Base-by-base conservation (phyloP, 192 early-diverging fungal species). In the Entomortierella beljakovae region DNA sequence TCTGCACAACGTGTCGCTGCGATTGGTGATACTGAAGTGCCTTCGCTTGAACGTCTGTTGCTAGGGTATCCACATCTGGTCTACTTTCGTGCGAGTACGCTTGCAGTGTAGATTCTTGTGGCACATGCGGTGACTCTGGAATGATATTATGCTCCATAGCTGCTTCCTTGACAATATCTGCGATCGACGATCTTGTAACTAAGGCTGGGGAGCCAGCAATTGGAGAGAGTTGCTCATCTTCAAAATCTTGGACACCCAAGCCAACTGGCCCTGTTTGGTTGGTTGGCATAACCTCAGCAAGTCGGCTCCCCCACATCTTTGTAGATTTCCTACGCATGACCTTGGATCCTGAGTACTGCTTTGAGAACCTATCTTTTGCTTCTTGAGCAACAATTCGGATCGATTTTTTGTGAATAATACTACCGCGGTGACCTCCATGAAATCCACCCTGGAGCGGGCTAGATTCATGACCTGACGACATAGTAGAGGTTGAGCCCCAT, bases 261-360 rank as follows among this genome's bases (percentile, higher is more conserved):
- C 70, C 71, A 18, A 68, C 67, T 6, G 58, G 68, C 15, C 69
- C 56, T 6, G 23, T 46, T 18, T 57, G 46, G 28, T 76, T 82
- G 1, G 82, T 84, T 2, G 86, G 86, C 65, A 82, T 83, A 4
- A 87, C 81, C 34, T 87, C 82, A 0, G 81, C 81, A 10, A 85
- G 66, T 26, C 71, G 76, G 37, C 74, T 81, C 40, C 80, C 83
- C 87, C 87, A 86, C 75, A 88, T 74, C 55, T 88, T 88, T 22
- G 87, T 88, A 23, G 82, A 80, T 49, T 81, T 79, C 57, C 87
- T 66, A 34, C 81, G 56, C 59, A 69, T 54, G 64, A 68, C 57
- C 52, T 86, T 53, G 50, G 82, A 57, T 34, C 79, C 35, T 37
- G 82, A 61, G 59, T 70, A 71, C 74, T 73, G 33, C 52, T 69